phyloP scores from a whole-genome alignment of 2,329 filamentous ascomycete species.

The Alternaria viburni region DNA sequence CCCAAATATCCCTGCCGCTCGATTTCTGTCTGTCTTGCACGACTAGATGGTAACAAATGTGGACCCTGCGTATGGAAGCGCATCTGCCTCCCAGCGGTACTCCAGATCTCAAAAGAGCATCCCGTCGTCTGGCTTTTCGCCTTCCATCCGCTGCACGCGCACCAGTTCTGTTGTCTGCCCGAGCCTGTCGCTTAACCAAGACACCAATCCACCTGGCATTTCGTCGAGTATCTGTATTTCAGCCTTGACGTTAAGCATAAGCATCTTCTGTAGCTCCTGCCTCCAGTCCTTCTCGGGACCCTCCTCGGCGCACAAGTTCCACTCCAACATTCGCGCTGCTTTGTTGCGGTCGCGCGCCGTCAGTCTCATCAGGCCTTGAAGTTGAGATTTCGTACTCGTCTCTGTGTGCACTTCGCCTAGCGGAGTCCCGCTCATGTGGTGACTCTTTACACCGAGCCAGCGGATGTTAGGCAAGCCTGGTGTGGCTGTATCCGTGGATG shows the following conservation, averaged over 20 bases:
- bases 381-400: constrained; percentile 17
- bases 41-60: background rate
- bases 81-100: background rate
- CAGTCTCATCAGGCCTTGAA: constrained; percentile 58
- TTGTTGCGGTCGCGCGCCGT: constrained; percentile 64
- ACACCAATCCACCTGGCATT: constrained; percentile 35
- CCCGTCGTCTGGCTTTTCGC: constrained; percentile 27
- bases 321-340: constrained; percentile 61
- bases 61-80: background rate
- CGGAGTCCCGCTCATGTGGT: constrained; percentile 33
- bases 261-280: constrained; percentile 72
- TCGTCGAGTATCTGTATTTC: constrained; percentile 75
- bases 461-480: constrained; percentile 57
- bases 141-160: background rate
- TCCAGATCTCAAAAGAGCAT: constrained; percentile 30
- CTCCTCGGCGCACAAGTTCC: constrained; percentile 44
- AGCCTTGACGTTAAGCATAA: constrained; percentile 75
- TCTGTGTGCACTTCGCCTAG: constrained; percentile 19
- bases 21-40: background rate
- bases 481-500: constrained; percentile 43
- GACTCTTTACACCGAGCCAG: constrained; percentile 68
- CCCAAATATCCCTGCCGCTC: background rate
- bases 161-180: constrained; percentile 7
- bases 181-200: constrained; percentile 38
- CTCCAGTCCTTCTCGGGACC: constrained; percentile 51